Conservation (phyloP, 2,329 filamentous ascomycete species). For the Penicillium sp. region DNA sequence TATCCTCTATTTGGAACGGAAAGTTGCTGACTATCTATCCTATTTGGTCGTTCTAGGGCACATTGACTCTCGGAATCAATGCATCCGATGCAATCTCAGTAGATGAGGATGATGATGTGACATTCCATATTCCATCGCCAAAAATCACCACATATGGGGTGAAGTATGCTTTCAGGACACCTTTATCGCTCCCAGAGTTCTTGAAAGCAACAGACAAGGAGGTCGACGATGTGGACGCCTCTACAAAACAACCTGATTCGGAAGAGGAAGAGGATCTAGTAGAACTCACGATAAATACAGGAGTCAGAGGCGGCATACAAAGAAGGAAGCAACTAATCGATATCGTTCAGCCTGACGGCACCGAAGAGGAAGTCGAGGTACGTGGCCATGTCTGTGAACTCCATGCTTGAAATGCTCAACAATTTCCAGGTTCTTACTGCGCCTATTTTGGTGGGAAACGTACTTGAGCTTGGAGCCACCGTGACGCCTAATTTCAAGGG, state of each 20-base stretch:
- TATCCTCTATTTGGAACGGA: background rate
- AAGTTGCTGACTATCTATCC: conserved; percentile 11
- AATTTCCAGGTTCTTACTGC: conserved; percentile 35
- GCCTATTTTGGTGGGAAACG: conserved; percentile 29
- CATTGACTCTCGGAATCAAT: conserved; percentile 40
- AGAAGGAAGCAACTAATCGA: conserved; percentile 24
- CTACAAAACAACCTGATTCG: conserved; percentile 16
- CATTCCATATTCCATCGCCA: conserved; percentile 33
- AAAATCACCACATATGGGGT: conserved; percentile 32
- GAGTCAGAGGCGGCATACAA: conserved; percentile 36
- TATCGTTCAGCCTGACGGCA: conserved; percentile 30
- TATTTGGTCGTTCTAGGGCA: conserved; percentile 27
- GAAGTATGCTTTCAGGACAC: conserved; percentile 40
- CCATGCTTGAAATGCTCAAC: background rate
- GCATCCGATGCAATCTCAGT: conserved; percentile 38
- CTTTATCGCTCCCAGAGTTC: conserved; percentile 34
- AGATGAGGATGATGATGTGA: conserved; percentile 33
- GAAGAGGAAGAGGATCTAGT: conserved; percentile 13
- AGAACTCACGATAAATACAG: conserved; percentile 37
- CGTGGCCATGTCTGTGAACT: background rate
- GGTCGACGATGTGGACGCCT: conserved; percentile 14
- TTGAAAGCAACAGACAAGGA: conserved; percentile 25
- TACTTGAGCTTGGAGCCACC: conserved; percentile 39
- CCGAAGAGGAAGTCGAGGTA: conserved; percentile 33
- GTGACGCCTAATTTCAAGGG: conserved; percentile 34